Evolutionary conservation across 345 rosid genomes (phyloP), one percentile per base, ranked within the genome.

Genomic region (Camelina sativa): DNA sequence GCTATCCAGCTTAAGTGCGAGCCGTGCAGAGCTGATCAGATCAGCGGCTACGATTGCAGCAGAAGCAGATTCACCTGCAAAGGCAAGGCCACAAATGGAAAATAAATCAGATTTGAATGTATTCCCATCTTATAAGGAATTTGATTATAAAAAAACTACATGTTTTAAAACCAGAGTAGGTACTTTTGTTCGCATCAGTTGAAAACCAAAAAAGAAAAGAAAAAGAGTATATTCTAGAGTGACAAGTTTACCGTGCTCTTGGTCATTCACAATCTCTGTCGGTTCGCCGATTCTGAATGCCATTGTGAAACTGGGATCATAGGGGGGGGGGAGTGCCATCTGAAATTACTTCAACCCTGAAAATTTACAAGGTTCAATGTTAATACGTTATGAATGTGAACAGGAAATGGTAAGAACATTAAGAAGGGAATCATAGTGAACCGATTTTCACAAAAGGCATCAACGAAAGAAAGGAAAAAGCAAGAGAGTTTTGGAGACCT

Each of bases 291-390:
- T 3, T 19, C 12, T 8, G 25, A 50, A 1, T 12, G 59, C 35
- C 17, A 12, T 6, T 12, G 16, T 25, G 59, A 25, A 54, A 12
- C 13, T 13, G 17, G 63, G 63, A 59, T 59, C 63, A 59, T 9
- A 59, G 25, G 37, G 37, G 8, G 35, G 35, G 7, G 44, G 63
- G 63, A 59, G 25, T 16, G 44, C 63, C 63, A 59, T 59, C 63
- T 34, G 20, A 7, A n/a, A 32, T 32, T n/a, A n/a, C 62, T 57
- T 34, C 30, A n/a, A 32, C 38, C 38, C 19, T 56, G 61, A 55
- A 12, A 28, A 55, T 28, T 54, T 54, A 0, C 10, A 55, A 55
- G 11, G 23, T 10, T 28, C 30, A 28, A 32, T 32, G 35, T 32
- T 32, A 32, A 32, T 32, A 32, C 35, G 6, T 32, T 32, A 32